phyloP scores from a whole-genome alignment of 2,329 filamentous ascomycete genomes.

The Phialophora expanda region DNA sequence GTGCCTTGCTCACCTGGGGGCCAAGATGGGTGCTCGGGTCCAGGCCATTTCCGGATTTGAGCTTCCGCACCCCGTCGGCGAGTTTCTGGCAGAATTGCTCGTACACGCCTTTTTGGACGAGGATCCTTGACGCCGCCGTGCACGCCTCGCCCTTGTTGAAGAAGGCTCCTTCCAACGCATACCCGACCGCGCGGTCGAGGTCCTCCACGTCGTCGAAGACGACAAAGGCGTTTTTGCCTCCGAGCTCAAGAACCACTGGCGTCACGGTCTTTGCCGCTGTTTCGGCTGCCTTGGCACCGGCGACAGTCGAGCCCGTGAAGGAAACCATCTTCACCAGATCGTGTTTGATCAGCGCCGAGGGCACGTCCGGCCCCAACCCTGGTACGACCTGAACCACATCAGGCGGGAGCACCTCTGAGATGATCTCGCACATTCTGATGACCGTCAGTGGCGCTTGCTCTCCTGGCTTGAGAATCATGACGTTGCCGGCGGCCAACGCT shows the following conservation, averaged over 20 bases:
- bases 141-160: constrained; percentile 38
- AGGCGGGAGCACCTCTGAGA: constrained; percentile 43
- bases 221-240: constrained; percentile 79
- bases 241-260: constrained; percentile 78
- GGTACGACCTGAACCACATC: constrained; percentile 45
- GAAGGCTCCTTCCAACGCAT: constrained; percentile 31
- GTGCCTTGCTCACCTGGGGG: constrained; percentile 31
- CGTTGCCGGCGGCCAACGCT: constrained; percentile 47
- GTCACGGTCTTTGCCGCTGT: constrained; percentile 76
- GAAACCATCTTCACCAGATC: constrained; percentile 74
- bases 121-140: constrained; percentile 31
- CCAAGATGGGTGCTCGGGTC: constrained; percentile 30
- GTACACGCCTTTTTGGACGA: constrained; percentile 32
- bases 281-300: constrained; percentile 72
- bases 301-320: constrained; percentile 76
- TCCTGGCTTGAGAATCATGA: constrained; percentile 46
- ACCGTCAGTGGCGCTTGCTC: constrained; percentile 45
- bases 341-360: constrained; percentile 48
- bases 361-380: constrained; percentile 70
- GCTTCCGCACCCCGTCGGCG: constrained; percentile 21
- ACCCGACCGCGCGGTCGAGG: constrained; percentile 67
- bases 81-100: constrained; percentile 30
- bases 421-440: constrained; percentile 42
- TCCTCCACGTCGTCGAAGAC: constrained; percentile 77
- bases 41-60: constrained; percentile 31